These are phyloP conservation scores for Phaeomoniella chlamydospora DNA, from an alignment of 2,329 filamentous ascomycete genomes.

Conservation along the genomic window DNA sequence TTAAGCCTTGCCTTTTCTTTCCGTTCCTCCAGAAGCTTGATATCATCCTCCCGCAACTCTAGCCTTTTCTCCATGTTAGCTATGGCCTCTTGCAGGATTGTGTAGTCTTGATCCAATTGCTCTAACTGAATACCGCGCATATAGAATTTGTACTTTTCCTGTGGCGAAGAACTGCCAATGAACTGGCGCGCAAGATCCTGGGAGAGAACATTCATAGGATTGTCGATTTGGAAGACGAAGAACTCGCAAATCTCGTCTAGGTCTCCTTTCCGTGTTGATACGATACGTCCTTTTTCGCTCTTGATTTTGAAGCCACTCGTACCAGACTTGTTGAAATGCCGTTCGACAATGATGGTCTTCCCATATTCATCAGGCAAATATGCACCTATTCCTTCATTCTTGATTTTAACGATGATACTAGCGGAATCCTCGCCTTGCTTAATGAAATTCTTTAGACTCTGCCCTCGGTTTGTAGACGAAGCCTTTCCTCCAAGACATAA, in stretches of 20 bases:
- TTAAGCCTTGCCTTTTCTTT: constrained; percentile 49
- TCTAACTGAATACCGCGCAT: constrained; percentile 88
- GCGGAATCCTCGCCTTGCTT: constrained; percentile 71
- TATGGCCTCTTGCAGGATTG: constrained; percentile 62
- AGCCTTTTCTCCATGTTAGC: constrained; percentile 57
- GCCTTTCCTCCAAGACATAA: constrained; percentile 93
- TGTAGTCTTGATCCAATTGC: constrained; percentile 82
- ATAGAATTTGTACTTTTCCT: constrained; percentile 93
- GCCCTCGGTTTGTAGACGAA: constrained; percentile 79
- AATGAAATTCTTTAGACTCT: constrained; percentile 78
- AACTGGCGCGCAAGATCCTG: constrained; percentile 94
- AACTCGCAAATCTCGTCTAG: constrained; percentile 89
- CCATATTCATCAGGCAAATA: constrained; percentile 76
- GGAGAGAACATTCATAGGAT: constrained; percentile 87
- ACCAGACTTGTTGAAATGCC: constrained; percentile 65
- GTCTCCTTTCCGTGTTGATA: constrained; percentile 74
- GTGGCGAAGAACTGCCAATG: constrained; percentile 65
- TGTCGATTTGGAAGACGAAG: constrained; percentile 87
- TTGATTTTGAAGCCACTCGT: constrained; percentile 72
- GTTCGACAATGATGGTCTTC: constrained; percentile 75
- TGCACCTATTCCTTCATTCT: constrained; percentile 74
- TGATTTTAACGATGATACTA: constrained; percentile 68
- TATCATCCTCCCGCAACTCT: constrained; percentile 44
- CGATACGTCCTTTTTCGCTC: constrained; percentile 49
- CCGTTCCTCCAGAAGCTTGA: constrained; percentile 44